Conservation (phyloP, 2,329 filamentous ascomycete genomes). For the Aspergillus chevalieri region DNA sequence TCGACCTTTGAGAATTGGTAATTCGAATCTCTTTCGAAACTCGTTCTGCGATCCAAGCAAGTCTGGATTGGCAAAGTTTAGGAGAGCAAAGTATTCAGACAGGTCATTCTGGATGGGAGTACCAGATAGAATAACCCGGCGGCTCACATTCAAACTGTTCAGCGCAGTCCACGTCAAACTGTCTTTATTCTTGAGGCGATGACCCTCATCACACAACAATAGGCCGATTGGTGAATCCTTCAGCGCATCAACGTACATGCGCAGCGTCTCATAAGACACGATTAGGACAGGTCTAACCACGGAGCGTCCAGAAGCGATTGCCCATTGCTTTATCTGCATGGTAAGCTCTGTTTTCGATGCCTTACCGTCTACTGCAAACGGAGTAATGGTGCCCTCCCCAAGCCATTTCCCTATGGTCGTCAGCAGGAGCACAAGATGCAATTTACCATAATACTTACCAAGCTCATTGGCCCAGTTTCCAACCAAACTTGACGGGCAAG, state of each 20-base stretch:
- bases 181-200: constrained; percentile 93
- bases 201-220: constrained; percentile 92
- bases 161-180: constrained; percentile 90
- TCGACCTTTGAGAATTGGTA: constrained; percentile 84
- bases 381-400: constrained; percentile 79
- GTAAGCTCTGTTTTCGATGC: constrained; percentile 90
- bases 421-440: constrained; percentile 8
- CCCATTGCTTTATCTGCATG: constrained; percentile 88
- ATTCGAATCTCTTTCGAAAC: constrained; percentile 88
- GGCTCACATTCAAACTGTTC: constrained; percentile 81
- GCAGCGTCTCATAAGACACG: constrained; percentile 93
- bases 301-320: constrained; percentile 79
- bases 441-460: constrained; percentile 22
- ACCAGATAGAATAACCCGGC: constrained; percentile 89
- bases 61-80: constrained; percentile 93
- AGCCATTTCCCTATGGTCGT: constrained; percentile 71
- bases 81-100: constrained; percentile 93
- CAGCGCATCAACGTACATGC: constrained; percentile 83
- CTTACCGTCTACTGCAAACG: constrained; percentile 96
- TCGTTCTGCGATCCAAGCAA: constrained; percentile 82
- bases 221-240: constrained; percentile 86
- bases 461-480: constrained; percentile 98
- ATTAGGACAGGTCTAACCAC: constrained; percentile 92
- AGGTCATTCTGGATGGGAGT: constrained; percentile 98
- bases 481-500: constrained; percentile 91